These are phyloP conservation scores for Chenopodium quinoa DNA, from an alignment of 148 eudicot species.

Conservation along the genomic window DNA sequence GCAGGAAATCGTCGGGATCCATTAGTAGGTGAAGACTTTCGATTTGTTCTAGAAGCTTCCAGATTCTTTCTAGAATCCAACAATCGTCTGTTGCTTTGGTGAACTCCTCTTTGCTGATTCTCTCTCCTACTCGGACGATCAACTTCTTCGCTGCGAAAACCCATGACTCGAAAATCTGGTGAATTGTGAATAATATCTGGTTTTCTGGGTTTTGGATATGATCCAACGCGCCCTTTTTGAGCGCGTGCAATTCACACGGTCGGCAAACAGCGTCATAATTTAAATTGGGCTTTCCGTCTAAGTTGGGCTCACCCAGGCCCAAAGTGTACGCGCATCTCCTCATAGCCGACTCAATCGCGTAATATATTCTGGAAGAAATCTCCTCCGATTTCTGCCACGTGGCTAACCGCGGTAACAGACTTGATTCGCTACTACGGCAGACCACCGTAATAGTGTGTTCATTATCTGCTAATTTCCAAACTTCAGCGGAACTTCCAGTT, in stretches of 20 bases:
- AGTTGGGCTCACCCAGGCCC: slow-evolving; percentile 78
- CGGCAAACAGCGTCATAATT: slow-evolving; percentile 66
- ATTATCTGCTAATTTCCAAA: slow-evolving; percentile 40
- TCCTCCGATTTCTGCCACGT: slow-evolving; percentile 56
- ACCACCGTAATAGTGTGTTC: slow-evolving; percentile 41
- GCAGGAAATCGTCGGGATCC: slow-evolving; percentile 71
- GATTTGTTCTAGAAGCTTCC: slow-evolving; percentile 56
- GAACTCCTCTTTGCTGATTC: slow-evolving; percentile 30
- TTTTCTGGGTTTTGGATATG: slow-evolving; percentile 43
- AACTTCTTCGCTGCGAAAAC: slow-evolving; percentile 34
- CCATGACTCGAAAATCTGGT: slow-evolving; percentile 80
- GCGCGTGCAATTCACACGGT: slow-evolving; percentile 51
- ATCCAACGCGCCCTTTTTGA: slow-evolving; percentile 40
- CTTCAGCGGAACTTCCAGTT: slow-evolving; percentile 55
- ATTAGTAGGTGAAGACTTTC: slow-evolving; percentile 53
- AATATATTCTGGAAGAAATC: slow-evolving; percentile 40
- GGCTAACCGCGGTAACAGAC: slow-evolving; percentile 60
- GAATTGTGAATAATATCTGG: slow-evolving; percentile 41
- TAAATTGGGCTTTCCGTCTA: slow-evolving; percentile 58
- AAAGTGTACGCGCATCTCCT: slow-evolving; percentile 51
- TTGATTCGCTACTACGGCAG: slow-evolving; percentile 47
- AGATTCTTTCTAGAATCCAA: slow-evolving; percentile 54
- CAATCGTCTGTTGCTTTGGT: slow-evolving; percentile 46
- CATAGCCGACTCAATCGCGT: slow-evolving; percentile 64
- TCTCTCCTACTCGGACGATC: slow-evolving; percentile 31